Evolutionary conservation across 2,329 filamentous ascomycete species (phyloP).

Genomic region (Coniochaeta sp.): DNA sequence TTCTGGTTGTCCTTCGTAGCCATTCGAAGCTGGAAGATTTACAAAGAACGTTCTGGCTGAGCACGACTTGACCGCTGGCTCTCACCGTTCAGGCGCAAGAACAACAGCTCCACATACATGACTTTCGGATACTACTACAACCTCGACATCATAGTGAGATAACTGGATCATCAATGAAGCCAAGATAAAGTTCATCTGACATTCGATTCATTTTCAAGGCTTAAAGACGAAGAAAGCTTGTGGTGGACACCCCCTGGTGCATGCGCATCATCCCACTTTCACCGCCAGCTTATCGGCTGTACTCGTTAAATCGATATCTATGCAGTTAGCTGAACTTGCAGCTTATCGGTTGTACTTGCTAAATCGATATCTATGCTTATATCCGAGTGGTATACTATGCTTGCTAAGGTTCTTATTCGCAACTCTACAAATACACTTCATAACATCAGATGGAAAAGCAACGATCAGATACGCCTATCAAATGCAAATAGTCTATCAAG

Average conservation of each 20-base stretch:
- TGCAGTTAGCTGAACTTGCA: too few species aligned
- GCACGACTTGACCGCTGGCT: too few species aligned
- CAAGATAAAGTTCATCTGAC: neutral
- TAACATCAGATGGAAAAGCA: neutral
- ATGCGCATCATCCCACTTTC: neutral
- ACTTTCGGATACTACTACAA: too few species aligned
- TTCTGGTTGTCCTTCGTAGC: slow-evolving; percentile 12
- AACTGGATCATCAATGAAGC: neutral
- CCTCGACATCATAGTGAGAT: neutral
- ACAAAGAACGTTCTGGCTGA: neutral
- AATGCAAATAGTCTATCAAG: neutral
- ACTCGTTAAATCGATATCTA: neutral
- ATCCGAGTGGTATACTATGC: too few species aligned
- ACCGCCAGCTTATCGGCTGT: neutral
- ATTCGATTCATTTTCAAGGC: too few species aligned
- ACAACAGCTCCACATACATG: too few species aligned
- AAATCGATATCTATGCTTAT: neutral
- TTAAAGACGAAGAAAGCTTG: neutral
- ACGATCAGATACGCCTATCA: neutral
- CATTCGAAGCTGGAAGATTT: slow-evolving; percentile 8
- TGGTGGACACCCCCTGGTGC: neutral
- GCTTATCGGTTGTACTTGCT: neutral
- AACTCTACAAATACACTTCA: neutral
- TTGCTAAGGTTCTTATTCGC: too few species aligned
- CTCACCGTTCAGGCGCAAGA: too few species aligned